These are phyloP conservation scores for Terfezia claveryi DNA, from an alignment of 495 filamentous ascomycete genomes.

Conservation along the genomic window DNA sequence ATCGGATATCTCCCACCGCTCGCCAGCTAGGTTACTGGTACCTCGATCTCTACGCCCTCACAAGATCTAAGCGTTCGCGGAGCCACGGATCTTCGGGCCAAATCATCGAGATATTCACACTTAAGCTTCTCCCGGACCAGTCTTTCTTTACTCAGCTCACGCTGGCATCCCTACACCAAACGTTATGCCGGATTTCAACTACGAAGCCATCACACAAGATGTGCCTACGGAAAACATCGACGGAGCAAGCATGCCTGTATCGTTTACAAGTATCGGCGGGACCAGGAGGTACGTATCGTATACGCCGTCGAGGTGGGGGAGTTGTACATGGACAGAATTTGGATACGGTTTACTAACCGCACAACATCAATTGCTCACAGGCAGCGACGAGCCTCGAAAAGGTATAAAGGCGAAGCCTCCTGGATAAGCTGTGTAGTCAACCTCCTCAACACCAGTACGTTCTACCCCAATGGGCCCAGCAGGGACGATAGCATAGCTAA, in stretches of 20 bases:
- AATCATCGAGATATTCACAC: too few relatives aligned
- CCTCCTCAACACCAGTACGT: slow-evolving; percentile 73
- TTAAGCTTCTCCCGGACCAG: too few relatives aligned
- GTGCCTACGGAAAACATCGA: background rate
- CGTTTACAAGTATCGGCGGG: background rate
- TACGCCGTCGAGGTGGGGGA: too few relatives aligned
- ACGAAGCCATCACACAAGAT: background rate
- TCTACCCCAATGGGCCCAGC: background rate
- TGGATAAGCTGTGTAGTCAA: slow-evolving; percentile 90
- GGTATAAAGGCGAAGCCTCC: slow-evolving; percentile 42
- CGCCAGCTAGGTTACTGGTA: too few relatives aligned
- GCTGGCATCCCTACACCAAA: too few relatives aligned
- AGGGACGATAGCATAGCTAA: background rate
- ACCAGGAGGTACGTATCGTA: background rate
- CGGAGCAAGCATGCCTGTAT: background rate
- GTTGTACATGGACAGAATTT: too few relatives aligned
- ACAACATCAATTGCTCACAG: background rate
- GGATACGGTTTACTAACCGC: too few relatives aligned
- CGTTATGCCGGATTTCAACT: background rate
- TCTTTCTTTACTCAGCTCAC: too few relatives aligned
- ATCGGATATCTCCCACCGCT: too few relatives aligned
- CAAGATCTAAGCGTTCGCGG: too few relatives aligned
- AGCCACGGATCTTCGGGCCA: too few relatives aligned
- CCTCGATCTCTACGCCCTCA: too few relatives aligned
- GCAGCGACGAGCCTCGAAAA: background rate